Evolutionary conservation across 768 basidiomycete genomes (phyloP).

Genomic region (Lactarius evosmus): DNA sequence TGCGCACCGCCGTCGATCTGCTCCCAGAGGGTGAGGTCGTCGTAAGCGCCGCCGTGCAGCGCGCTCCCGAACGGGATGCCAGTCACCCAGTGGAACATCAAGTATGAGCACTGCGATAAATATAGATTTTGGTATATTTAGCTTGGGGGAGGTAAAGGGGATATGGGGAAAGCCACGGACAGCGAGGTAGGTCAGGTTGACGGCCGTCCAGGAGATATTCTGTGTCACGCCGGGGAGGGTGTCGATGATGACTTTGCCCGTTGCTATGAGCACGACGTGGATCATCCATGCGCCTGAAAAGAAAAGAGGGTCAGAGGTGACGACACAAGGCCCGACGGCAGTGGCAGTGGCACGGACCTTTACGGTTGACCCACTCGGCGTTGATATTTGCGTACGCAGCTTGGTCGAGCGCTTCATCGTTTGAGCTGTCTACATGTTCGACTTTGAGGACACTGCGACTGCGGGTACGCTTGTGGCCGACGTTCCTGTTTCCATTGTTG

Average conservation of each 20-base stretch:
- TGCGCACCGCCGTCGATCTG: conserved; percentile 99
- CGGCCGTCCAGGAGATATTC: conserved; percentile 92
- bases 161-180: conserved; percentile 48
- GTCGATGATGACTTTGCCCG: conserved; percentile 91
- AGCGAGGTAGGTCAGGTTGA: conserved; percentile 85
- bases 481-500: not conserved
- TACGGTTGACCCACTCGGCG: conserved; percentile 91
- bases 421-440: conserved; percentile 70
- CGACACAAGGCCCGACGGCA: conserved; percentile 4
- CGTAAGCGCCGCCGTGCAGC: conserved; percentile 89
- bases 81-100: conserved; percentile 98
- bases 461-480: conserved; percentile 42
- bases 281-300: conserved; percentile 92
- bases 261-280: conserved; percentile 87
- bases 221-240: conserved; percentile 92
- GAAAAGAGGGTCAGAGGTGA: not conserved
- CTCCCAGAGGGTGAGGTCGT: conserved; percentile 97
- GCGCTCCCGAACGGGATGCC: conserved; percentile 93
- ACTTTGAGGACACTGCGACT: conserved; percentile 81
- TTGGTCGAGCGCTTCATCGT: conserved; percentile 76
- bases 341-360: conserved; percentile 49
- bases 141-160: not conserved
- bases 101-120: conserved; percentile 57
- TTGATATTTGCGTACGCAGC: conserved; percentile 81
- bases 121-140: too few species aligned